Percentiles rank a stretch among this genome's conserved stretches.
These are phyloP conservation scores for Nannochloris sp. DNA, from an alignment of 139 green algal species.

Conservation along the genomic window DNA sequence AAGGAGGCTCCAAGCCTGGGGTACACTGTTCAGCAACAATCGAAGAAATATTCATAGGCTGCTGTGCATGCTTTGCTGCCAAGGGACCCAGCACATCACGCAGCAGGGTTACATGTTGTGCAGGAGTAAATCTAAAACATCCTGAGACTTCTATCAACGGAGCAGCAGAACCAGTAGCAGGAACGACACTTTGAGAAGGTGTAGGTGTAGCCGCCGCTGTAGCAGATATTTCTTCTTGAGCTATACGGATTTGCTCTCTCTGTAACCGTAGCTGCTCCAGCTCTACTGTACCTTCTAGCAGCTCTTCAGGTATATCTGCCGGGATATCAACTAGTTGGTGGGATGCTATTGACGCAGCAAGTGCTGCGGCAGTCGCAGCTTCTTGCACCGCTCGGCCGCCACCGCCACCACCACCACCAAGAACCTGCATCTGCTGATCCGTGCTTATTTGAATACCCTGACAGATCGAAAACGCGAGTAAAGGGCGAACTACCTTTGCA, in stretches of 20 bases:
- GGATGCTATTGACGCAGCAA: background rate
- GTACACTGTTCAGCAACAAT: background rate
- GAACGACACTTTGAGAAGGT: background rate
- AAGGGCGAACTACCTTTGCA: background rate
- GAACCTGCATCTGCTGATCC: too few species aligned
- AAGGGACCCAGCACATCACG: background rate
- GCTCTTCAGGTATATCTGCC: constrained; percentile 5
- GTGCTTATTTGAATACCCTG: background rate
- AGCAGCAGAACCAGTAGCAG: too few species aligned
- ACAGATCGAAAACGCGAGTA: background rate
- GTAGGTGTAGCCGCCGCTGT: background rate
- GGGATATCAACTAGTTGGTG: constrained; percentile 11
- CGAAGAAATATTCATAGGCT: too few species aligned
- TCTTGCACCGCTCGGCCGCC: background rate
- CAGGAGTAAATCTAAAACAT: background rate
- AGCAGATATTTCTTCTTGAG: background rate
- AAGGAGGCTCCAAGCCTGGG: background rate
- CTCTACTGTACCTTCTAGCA: constrained; percentile 20
- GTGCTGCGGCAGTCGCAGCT: background rate
- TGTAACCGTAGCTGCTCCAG: background rate
- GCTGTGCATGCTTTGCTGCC: background rate
- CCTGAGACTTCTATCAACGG: background rate
- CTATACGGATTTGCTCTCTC: background rate
- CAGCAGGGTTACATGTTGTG: background rate
- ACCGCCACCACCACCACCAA: too few species aligned